phyloP scores from a whole-genome alignment of 192 early-diverging fungal genomes.

The Fimicolochytrium jonesii region DNA sequence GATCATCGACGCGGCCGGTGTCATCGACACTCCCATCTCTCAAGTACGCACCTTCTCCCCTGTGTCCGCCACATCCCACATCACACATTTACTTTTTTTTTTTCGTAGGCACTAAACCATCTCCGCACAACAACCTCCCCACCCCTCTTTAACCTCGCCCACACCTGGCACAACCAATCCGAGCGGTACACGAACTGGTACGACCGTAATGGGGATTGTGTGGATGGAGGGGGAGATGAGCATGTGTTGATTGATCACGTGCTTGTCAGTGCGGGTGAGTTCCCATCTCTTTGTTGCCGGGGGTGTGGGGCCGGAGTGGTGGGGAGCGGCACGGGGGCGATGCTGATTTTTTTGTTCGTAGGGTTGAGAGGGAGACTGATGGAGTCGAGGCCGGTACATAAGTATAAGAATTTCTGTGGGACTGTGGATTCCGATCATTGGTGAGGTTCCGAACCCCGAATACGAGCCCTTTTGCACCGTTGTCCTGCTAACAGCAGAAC shows the following conservation, averaged over 20 bases:
- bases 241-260: constrained; percentile 21
- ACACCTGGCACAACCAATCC: constrained; percentile 2
- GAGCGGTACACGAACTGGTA: constrained; percentile 23
- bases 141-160: constrained; percentile 12
- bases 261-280: constrained; percentile 8
- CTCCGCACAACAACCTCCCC: constrained; percentile 9
- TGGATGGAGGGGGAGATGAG: constrained; percentile 8
- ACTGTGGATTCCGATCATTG: constrained; percentile 19
- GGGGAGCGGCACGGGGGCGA: background rate
- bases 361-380: constrained; percentile 3
- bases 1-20: constrained; percentile 15
- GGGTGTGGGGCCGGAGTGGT: background rate
- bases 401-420: constrained; percentile 14
- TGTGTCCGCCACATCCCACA: too few species aligned
- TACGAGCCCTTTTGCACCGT: background rate
- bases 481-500: background rate
- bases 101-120: background rate
- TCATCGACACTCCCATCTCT: constrained; percentile 15
- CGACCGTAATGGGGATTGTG: constrained; percentile 15
- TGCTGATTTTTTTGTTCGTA: background rate
- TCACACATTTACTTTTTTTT: too few species aligned
- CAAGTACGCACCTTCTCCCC: background rate
- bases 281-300: background rate
- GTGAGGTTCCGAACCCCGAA: background rate
- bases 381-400: background rate